These are phyloP conservation scores for Pseudogymnoascus sp. DNA, from an alignment of 2,329 filamentous ascomycete genomes.

Conservation along the genomic window DNA sequence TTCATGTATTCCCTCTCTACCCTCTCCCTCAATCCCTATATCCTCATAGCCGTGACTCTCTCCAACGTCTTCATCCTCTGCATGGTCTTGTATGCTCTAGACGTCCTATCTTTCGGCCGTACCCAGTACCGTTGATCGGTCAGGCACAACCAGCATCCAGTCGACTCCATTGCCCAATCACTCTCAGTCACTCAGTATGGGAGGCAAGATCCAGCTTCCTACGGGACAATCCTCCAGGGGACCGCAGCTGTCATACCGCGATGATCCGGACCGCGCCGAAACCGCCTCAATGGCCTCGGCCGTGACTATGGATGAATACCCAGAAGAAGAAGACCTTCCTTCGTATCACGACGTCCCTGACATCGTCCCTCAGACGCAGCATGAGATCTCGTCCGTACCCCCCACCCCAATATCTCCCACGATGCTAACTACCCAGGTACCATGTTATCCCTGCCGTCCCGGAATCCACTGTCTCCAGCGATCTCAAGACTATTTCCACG, in stretches of 20 bases:
- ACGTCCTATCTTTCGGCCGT: not conserved
- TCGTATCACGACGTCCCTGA: constrained; percentile 16
- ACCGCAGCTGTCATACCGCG: not conserved
- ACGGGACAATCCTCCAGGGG: not conserved
- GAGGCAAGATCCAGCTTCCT: constrained; percentile 1
- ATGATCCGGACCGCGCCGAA: constrained; percentile 15
- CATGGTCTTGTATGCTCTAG: not conserved
- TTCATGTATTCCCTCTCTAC: not conserved
- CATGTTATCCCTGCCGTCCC: constrained; percentile 20
- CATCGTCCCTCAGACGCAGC: not conserved
- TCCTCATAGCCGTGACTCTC: not conserved
- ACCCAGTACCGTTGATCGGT: not conserved
- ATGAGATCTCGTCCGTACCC: not conserved
- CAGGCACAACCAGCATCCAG: not conserved
- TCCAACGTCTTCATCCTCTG: not conserved
- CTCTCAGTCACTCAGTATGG: not conserved
- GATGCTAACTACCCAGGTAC: not conserved
- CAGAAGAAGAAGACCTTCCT: constrained; percentile 18
- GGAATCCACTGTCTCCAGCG: constrained; percentile 22
- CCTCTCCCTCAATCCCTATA: not conserved
- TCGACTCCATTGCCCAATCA: not conserved
- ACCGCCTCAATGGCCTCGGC: constrained; percentile 22
- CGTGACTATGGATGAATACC: constrained; percentile 19
- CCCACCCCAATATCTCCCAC: not conserved
- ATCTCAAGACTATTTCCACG: constrained; percentile 21